phyloP scores from a whole-genome alignment of 495 filamentous ascomycete genomes.

The Stereocaulon alpinum region DNA sequence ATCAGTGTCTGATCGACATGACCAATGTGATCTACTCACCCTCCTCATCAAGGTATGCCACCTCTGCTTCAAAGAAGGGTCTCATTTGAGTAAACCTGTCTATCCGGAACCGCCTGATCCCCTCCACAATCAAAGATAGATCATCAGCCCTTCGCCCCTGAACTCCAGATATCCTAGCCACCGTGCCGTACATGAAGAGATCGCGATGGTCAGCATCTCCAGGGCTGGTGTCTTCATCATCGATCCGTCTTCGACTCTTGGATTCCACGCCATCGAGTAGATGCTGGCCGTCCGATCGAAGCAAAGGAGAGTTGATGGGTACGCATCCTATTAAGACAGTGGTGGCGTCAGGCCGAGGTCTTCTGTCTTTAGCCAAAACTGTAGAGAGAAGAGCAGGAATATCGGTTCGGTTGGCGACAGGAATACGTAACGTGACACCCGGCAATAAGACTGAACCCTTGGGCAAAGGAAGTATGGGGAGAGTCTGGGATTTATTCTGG shows the following conservation, averaged over 20 bases:
- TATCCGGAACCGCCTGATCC: conserved; percentile 63
- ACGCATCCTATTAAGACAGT: conserved; percentile 70
- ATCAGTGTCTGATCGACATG: conserved; percentile 15
- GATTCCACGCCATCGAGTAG: conserved; percentile 46
- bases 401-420: conserved; percentile 68
- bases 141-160: conserved; percentile 71
- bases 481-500: conserved; percentile 37
- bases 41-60: conserved; percentile 52
- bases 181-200: conserved; percentile 64
- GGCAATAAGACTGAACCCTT: conserved; percentile 69
- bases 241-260: conserved; percentile 15
- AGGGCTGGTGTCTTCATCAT: conserved; percentile 41
- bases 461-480: conserved; percentile 69
- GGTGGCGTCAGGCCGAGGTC: conserved; percentile 51
- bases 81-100: conserved; percentile 65
- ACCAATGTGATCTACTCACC: conserved; percentile 30
- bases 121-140: conserved; percentile 75
- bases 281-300: conserved; percentile 59
- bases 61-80: conserved; percentile 76
- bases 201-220: conserved; percentile 55
- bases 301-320: conserved; percentile 59
- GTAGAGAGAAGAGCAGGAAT: conserved; percentile 71
- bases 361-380: conserved; percentile 56
- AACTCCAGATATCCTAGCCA: conserved; percentile 74
- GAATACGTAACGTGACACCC: conserved; percentile 65